Base-by-base conservation (phyloP, 2,329 filamentous ascomycete species). In the Neocatenulostroma microsporum region DNA sequence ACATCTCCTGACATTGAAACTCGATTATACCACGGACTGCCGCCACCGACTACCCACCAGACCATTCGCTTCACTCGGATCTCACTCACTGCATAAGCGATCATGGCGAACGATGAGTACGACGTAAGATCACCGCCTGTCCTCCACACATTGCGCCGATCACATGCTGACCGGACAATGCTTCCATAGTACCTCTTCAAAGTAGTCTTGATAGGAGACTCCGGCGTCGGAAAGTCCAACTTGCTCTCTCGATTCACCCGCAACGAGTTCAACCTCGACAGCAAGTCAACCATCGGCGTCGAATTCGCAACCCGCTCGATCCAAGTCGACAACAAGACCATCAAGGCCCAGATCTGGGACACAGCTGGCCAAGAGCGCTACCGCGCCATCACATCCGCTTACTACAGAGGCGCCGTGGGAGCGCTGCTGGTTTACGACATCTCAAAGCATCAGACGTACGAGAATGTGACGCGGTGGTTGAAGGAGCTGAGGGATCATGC, bases 311-410 rank as follows among this genome's bases (percentile, higher is more conserved):
- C 91, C 54, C 82, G 91, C 49, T 95, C 87, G 53, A 98, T 98
- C 63, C 89, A 96, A 69, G 91, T 98, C 59, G 91, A 98, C 69
- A 84, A 84, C 61, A 98, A 98, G 78, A 98, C 91, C 48, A 98
- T 98, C 80, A 98, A 98, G 76, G 91, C 91, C 55, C 91, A 98
- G 73, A 98, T 98, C 60, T 98, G 93, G 91, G 91, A 98, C 73
- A 98, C 91, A 41, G 91, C 91, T 51, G 91, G 91, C 53, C 91
- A 98, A 72, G 91, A 98, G 70, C 83, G 91, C 64, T 98, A 96
- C 73, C 85, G 93, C 63, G 91, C 91, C 63, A 98, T 98, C 66
- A 98, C 91, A 54, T 95, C 91, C 42, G 91, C 91, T 53, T 98
- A 98, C 48, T 98, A 98, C 70, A 84, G 91, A 57, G 93, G 91